Evolutionary conservation across 257 asterid genomes (phyloP).

Genomic region (Solanum tacnaense): DNA sequence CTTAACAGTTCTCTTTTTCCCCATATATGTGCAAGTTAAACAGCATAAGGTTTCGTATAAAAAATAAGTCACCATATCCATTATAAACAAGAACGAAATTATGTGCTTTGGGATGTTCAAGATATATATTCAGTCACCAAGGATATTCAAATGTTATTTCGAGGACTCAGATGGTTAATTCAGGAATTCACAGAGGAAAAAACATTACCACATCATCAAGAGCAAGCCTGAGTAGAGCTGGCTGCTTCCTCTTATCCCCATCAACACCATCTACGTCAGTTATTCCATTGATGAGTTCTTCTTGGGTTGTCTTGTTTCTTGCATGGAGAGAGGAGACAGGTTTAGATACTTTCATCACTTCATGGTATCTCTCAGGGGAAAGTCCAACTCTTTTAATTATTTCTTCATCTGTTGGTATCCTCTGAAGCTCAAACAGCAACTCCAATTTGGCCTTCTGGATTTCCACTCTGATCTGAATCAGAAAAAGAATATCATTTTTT

Average conservation of each 20-base stretch:
- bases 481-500: neutral
- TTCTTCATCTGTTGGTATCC: conserved; percentile 62
- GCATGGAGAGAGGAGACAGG: conserved; percentile 64
- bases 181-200: neutral
- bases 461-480: conserved; percentile 55
- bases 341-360: conserved; percentile 66
- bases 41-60: neutral
- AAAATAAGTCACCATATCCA: neutral
- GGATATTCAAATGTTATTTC: neutral
- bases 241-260: conserved; percentile 63
- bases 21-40: neutral
- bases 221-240: conserved; percentile 89
- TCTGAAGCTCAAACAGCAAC: conserved; percentile 53
- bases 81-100: neutral
- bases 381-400: conserved; percentile 49
- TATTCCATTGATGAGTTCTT: conserved; percentile 63
- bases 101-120: neutral
- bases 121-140: neutral
- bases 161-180: too few species aligned
- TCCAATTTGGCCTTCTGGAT: conserved; percentile 60
- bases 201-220: conserved; percentile 82
- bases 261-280: conserved; percentile 65
- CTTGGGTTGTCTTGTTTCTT: conserved; percentile 56
- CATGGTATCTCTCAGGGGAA: conserved; percentile 64
- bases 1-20: neutral